phyloP scores from a whole-genome alignment of 148 eudicot species.

The Dysphania ambrosioides region DNA sequence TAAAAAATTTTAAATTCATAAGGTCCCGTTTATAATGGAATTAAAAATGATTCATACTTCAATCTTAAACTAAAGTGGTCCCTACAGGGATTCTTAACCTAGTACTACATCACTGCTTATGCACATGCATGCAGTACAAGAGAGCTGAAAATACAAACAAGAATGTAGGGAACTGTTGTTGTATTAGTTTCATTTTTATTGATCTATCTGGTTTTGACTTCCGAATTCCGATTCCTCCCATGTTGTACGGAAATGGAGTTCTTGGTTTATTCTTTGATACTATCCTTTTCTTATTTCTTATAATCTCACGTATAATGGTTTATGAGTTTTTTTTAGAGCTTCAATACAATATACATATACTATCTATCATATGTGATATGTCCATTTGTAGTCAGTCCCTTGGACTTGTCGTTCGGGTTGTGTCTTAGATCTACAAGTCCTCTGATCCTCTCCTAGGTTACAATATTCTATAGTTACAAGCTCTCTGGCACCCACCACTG shows the following conservation, averaged over 20 bases:
- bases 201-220: neutral
- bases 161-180: neutral
- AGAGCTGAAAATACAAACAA: neutral
- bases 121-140: neutral
- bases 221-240: neutral
- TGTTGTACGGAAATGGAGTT: neutral
- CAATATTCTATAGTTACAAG: too few species aligned
- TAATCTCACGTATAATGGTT: too few species aligned
- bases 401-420: too few species aligned
- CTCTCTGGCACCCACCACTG: neutral
- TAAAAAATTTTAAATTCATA: neutral
- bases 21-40: neutral
- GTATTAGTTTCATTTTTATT: neutral
- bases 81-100: constrained; percentile 23
- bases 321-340: neutral
- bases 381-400: too few species aligned
- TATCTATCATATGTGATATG: too few species aligned
- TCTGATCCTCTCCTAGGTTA: too few species aligned
- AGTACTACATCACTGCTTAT: constrained; percentile 12
- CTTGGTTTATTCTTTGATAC: constrained; percentile 14
- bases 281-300: too few species aligned
- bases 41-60: neutral
- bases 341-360: too few species aligned
- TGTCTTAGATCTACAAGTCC: too few species aligned
- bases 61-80: constrained; percentile 20